Evolutionary conservation across 108 stramenopile genomes (phyloP), one percentile per base, ranked within the genome.

Genomic region (Fragilaria crotonensis): DNA sequence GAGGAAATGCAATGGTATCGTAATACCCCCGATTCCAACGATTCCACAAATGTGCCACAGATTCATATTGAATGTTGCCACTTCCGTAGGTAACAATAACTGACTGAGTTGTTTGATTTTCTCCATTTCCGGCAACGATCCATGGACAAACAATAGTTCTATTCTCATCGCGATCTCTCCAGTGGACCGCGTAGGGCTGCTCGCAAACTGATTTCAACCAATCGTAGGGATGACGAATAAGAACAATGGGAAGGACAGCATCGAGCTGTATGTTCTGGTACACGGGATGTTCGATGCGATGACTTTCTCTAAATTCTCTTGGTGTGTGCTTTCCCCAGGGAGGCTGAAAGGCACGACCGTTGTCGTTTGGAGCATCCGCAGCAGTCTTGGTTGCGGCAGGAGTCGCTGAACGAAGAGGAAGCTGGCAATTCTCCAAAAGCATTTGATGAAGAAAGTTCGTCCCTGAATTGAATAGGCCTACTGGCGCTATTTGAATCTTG

Each of bases 241-340:
- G 48, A 1, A 80, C 76, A 2, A 80, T 52, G 17, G 79, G 79
- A 18, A 80, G 47, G 0, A 73, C 59, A 11, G 36, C 36, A 7
- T 41, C 36, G 11, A 41, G 14, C 36, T 41, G 7, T 14, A 41
- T 41, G 14, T 41, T 41, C 36, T 11, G 7, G 36, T 41, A 41
- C 36, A 41, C 7, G 7, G 36, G 36, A 41, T 41, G 36, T 11
- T 41, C 36, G 14, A 41, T 41, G 14, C 36, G 36, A 41, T 41
- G 36, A 11, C 7, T 41, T 41, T 41, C 36, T 41, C 36, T 7
- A 14, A 11, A 41, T 14, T 41, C 36, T 41, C 36, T 41, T 5
- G 84, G 84, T n/a, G 78, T 86, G 52, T 92, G 90, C 53, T 92
- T 92, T 0, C 90, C 87, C 63, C 46, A 64, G 26, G 18, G 45